Evolutionary conservation across 331 rosid genomes (phyloP).

Genomic region (Pyrus hybrid): DNA sequence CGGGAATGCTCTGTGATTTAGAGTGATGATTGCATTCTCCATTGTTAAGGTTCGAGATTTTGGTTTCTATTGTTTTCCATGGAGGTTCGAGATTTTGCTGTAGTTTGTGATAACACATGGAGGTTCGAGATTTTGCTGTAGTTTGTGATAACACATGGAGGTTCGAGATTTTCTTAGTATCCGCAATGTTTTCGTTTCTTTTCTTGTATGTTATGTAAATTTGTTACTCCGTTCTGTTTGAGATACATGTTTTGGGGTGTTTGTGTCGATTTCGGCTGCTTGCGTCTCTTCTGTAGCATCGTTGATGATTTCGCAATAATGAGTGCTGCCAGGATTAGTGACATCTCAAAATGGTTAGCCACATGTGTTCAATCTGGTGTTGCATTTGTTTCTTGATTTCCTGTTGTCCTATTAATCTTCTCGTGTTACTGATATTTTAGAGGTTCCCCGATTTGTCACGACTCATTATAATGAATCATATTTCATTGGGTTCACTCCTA

Average conservation of each 20-base stretch:
- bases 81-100: too few species aligned
- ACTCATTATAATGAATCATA: neutral
- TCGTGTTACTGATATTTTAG: neutral
- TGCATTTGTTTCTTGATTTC: neutral
- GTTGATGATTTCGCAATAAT: neutral
- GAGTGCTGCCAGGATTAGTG: neutral
- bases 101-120: too few species aligned
- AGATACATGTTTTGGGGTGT: neutral
- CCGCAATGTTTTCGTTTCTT: neutral
- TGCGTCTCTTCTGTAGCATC: neutral
- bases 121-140: too few species aligned
- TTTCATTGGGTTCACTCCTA: neutral
- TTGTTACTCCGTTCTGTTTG: neutral
- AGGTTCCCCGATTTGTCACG: neutral
- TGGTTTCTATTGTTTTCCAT: neutral
- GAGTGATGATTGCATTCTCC: neutral
- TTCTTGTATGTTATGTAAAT: neutral
- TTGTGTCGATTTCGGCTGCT: neutral
- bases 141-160: too few species aligned
- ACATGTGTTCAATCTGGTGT: neutral
- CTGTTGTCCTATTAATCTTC: neutral
- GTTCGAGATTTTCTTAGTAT: neutral
- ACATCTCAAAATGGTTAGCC: neutral
- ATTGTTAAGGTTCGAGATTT: neutral
- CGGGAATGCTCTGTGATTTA: neutral